Percentiles rank a stretch among this genome's conserved stretches.
Conservation (phyloP, 345 rosid species). For the Alliaria petiolata region DNA sequence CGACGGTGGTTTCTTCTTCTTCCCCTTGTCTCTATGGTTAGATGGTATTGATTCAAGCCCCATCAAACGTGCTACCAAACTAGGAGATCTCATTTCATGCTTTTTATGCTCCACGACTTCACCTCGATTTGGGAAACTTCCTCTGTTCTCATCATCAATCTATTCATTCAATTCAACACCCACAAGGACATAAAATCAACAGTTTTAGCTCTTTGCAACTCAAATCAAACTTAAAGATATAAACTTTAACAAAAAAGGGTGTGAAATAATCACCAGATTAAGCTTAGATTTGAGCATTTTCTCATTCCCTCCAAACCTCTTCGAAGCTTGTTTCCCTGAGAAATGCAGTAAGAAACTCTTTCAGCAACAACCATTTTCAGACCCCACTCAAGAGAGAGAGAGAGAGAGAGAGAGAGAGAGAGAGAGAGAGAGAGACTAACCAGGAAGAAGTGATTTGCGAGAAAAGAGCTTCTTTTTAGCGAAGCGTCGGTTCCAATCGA, state of each 20-base stretch:
- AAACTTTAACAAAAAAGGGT: neutral
- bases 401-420: no score
- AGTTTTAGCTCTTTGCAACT: neutral
- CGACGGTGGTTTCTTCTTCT: constrained; percentile 29
- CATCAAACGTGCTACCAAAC: constrained; percentile 94
- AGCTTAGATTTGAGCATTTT: constrained; percentile 79
- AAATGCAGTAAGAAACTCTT: neutral
- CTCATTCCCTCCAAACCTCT: constrained; percentile 72
- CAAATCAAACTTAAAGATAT: neutral
- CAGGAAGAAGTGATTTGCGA: constrained; percentile 69
- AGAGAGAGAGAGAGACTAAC: constrained; percentile 37
- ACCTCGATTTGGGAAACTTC: constrained; percentile 55
- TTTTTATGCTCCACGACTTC: constrained; percentile 35
- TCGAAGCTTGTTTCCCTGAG: constrained; percentile 54
- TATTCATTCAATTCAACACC: constrained; percentile 26
- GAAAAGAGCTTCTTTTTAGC: constrained; percentile 84
- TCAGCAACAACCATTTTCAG: no score
- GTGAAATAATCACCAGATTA: constrained; percentile 49
- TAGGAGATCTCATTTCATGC: constrained; percentile 67
- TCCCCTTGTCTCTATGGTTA: constrained; percentile 49
- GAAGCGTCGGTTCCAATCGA: constrained; percentile 84
- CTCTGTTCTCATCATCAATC: constrained; percentile 85
- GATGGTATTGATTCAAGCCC: constrained; percentile 90
- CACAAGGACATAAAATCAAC: neutral
- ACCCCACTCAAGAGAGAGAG: no score